Evolutionary conservation across 2,329 filamentous ascomycete genomes (phyloP).

Genomic region (Epichloe amarillans): DNA sequence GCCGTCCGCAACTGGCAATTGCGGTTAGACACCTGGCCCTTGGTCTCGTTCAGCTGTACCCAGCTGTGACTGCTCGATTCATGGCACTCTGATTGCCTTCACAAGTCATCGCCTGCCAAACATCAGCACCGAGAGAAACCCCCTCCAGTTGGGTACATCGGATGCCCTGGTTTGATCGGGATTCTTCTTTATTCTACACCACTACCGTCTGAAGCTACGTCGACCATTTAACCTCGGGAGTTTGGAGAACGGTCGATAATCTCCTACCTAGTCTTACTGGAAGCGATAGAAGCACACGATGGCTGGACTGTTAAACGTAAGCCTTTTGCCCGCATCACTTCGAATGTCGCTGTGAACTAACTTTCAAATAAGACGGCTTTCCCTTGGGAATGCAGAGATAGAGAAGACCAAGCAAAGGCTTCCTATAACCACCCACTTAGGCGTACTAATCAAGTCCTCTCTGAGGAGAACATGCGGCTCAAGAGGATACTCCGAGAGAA

Average conservation of each 20-base stretch:
- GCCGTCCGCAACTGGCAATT: not conserved
- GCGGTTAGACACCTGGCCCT: not conserved
- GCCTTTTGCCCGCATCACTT: not conserved
- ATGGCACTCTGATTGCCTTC: not conserved
- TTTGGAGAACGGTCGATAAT: not conserved
- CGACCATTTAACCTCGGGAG: not conserved
- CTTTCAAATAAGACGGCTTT: conserved; percentile 16
- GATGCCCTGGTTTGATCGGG: no score
- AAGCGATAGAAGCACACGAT: not conserved
- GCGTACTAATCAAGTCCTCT: conserved; percentile 29
- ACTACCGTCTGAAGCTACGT: not conserved
- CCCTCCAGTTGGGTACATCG: not conserved
- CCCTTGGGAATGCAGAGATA: conserved; percentile 39
- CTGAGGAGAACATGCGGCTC: conserved; percentile 34
- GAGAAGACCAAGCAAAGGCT: conserved; percentile 34
- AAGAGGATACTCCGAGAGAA: conserved; percentile 39
- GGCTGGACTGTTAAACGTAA: not conserved
- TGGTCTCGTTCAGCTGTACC: not conserved
- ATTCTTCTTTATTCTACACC: not conserved
- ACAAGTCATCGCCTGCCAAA: not conserved
- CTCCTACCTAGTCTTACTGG: not conserved
- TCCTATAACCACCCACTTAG: conserved; percentile 37
- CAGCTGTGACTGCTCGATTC: not conserved
- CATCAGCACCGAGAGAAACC: not conserved
- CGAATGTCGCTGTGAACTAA: not conserved